Evolutionary conservation across 2,329 filamentous ascomycete species (phyloP).

Genomic region (Catunica adiposa): DNA sequence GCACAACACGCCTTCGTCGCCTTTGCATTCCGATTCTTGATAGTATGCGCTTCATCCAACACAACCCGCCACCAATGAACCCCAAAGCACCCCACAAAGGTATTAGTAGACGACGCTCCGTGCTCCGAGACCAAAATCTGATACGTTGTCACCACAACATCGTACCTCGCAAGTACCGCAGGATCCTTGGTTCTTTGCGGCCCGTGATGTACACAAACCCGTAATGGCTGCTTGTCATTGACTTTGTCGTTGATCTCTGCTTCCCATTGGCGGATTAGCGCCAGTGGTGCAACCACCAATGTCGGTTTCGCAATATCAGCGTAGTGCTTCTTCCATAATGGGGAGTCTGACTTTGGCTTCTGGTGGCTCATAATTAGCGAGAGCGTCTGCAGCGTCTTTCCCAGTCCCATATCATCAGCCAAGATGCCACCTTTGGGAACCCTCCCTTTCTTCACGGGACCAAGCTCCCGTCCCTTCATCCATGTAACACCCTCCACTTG

Average conservation of each 20-base stretch:
- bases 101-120: conserved; percentile 45
- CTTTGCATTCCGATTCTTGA: conserved; percentile 97
- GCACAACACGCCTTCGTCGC: conserved; percentile 84
- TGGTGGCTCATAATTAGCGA: conserved; percentile 72
- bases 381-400: conserved; percentile 90
- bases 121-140: conserved; percentile 89
- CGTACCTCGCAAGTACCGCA: conserved; percentile 63
- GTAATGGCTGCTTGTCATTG: conserved; percentile 48
- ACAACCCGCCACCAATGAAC: conserved; percentile 92
- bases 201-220: conserved; percentile 82
- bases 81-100: conserved; percentile 57
- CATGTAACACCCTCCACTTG: conserved; percentile 87
- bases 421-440: conserved; percentile 87
- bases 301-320: conserved; percentile 60
- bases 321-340: conserved; percentile 49
- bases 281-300: conserved; percentile 79
- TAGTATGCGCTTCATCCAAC: conserved; percentile 90
- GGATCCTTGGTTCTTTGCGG: conserved; percentile 65
- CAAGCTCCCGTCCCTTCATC: conserved; percentile 88
- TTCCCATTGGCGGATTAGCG: conserved; percentile 95
- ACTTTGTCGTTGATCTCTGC: conserved; percentile 78
- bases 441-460: conserved; percentile 61
- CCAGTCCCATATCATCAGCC: conserved; percentile 92
- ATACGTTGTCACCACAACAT: conserved; percentile 95
- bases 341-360: conserved; percentile 32